phyloP scores from a whole-genome alignment of 2,329 filamentous ascomycete genomes.

The Chalaropsis thielavioides region DNA sequence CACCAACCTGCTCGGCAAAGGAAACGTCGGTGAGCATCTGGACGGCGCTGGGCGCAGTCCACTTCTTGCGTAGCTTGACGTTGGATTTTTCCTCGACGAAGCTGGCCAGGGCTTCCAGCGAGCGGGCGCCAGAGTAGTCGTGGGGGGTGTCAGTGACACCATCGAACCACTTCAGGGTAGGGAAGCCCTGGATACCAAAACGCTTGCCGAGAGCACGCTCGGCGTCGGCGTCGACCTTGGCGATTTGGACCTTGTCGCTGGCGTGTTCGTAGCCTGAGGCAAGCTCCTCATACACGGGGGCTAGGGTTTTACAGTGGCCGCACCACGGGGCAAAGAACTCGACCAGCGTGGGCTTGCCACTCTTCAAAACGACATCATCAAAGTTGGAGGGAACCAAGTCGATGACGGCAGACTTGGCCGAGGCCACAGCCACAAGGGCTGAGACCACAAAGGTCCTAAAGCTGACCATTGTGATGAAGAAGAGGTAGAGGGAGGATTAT shows the following conservation, averaged over 20 bases:
- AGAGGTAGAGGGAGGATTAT: background rate
- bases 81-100: conserved; percentile 84
- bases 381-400: conserved; percentile 88
- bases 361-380: conserved; percentile 74
- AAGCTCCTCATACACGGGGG: conserved; percentile 87
- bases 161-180: conserved; percentile 95
- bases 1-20: conserved; percentile 65
- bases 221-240: conserved; percentile 89
- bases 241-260: conserved; percentile 64
- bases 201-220: conserved; percentile 72
- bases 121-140: conserved; percentile 77
- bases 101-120: conserved; percentile 66
- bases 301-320: conserved; percentile 96
- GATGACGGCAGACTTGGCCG: conserved; percentile 68
- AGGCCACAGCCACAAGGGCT: conserved; percentile 39
- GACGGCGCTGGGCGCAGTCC: conserved; percentile 58
- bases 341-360: conserved; percentile 86
- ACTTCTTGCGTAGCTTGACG: conserved; percentile 63
- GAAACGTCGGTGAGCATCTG: conserved; percentile 64
- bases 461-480: conserved; percentile 34
- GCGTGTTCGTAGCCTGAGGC: conserved; percentile 57
- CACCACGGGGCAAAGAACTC: conserved; percentile 99
- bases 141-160: conserved; percentile 75
- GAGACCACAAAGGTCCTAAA: conserved; percentile 46
- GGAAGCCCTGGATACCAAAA: conserved; percentile 87